Percentiles rank a stretch among this genome's conserved stretches.
Conservation (phyloP, 257 asterid species). For the Nicotiana otophora region DNA sequence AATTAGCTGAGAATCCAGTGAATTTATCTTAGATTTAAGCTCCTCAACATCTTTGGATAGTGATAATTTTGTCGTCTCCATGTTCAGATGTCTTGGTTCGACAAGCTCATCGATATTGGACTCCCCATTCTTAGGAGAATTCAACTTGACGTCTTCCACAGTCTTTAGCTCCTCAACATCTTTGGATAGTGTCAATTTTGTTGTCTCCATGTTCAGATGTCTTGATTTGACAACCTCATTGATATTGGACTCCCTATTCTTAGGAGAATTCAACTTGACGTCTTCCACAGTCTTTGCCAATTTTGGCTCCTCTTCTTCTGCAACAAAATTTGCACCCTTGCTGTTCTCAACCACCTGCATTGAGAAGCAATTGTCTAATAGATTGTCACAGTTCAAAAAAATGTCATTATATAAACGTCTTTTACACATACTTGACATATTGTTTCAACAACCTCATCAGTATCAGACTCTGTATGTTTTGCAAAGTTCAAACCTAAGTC, state of each 20-base stretch:
- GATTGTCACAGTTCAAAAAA: background rate
- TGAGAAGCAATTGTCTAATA: conserved; percentile 6
- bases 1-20: conserved; percentile 52
- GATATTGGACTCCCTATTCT: background rate
- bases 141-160: background rate
- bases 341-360: conserved; percentile 34
- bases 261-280: conserved; percentile 28
- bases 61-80: background rate
- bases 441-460: conserved; percentile 17
- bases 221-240: conserved; percentile 18
- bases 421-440: background rate
- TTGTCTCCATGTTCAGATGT: background rate
- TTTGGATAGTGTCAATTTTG: background rate
- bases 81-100: background rate
- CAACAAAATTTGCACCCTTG: conserved; percentile 34
- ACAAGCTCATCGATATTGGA: background rate
- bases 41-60: conserved; percentile 16
- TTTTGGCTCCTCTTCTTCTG: conserved; percentile 13
- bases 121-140: too few species aligned
- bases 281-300: background rate
- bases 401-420: background rate
- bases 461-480: background rate
- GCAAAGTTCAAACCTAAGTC: conserved; percentile 30
- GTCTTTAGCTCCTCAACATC: background rate
- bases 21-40: conserved; percentile 40